Conservation (phyloP, 2,329 filamentous ascomycete species). For the Trichoderma sp. region DNA sequence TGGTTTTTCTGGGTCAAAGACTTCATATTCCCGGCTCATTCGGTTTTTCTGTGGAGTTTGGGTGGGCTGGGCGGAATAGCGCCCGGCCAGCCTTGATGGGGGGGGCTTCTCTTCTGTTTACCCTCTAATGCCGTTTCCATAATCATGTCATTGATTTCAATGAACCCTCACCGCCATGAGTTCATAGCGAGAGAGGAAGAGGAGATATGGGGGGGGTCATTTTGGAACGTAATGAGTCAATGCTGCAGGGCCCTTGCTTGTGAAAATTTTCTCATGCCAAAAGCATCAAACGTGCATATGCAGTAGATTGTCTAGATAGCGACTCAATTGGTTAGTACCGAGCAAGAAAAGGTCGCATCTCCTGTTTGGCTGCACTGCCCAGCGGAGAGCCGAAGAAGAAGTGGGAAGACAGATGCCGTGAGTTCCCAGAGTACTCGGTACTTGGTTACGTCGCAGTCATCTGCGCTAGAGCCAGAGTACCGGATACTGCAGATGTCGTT, state of each 20-base stretch:
- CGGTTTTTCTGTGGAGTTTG: slow-evolving; percentile 16
- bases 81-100: slow-evolving; percentile 4
- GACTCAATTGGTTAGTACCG: not conserved
- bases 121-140: not conserved
- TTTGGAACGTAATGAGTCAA: slow-evolving; percentile 13
- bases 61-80: slow-evolving; percentile 1
- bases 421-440: not conserved
- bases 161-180: slow-evolving; percentile 9
- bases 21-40: slow-evolving; percentile 8
- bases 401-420: not conserved
- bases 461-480: not conserved
- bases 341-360: not conserved
- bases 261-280: slow-evolving; percentile 19
- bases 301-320: not conserved
- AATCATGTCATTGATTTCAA: not conserved
- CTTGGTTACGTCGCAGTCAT: not conserved
- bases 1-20: not conserved
- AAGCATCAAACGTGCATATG: slow-evolving; percentile 9
- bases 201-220: not conserved
- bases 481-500: not conserved
- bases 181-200: not conserved
- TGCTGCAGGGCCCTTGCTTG: slow-evolving; percentile 4
- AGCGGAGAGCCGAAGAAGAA: not conserved
- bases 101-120: not conserved
- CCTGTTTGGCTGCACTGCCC: not conserved